Base-by-base conservation (phyloP, 208 protist genomes). In the Leishmania martiniquensis region DNA sequence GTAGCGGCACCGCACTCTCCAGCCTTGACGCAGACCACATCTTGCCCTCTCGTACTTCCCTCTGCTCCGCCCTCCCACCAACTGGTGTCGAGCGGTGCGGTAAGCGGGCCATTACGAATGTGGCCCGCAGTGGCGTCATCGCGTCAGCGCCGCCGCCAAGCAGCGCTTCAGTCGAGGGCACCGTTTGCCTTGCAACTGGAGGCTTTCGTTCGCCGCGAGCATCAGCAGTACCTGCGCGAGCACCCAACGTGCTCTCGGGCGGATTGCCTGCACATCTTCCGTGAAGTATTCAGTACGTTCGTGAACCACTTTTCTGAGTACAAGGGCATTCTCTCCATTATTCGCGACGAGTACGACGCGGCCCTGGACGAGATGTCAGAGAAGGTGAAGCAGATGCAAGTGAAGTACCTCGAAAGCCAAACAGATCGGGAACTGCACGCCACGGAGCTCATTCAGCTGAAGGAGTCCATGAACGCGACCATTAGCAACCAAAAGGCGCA, bases 401-500 rank as follows among this genome's bases (percentile, higher is more conserved):
- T 86, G 17, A 69, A 88, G 39, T 86, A 96, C 39, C 83, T 95
- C 15, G 92, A 96, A 78, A 93, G 87, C 63, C 87, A 91, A 54
- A 93, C 85, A 57, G 86, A 93, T 67, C 85, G 88, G 59, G 91
- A 86, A 72, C 60, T 93, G 42, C 90, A 95, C 67, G 87, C 83
- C 51, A 95, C 94, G 91, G 90, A 95, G 80, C 77, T 96, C 20
- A 88, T 91, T 75, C 85, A 91, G 66, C 78, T 94, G 60, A 91
- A 92, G 73, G 92, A 97, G 76, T 89, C 78, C 10, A 76, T 93
- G 63, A 95, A 91, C 59, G 88, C 91, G 2, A 92, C 89, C 25
- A 93, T 97, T 78, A 94, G 92, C 72, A 96, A 96, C 79, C 88
- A 94, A 76, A 91, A 96, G 66, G 89, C 94, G 29, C 92, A 96